phyloP scores from a whole-genome alignment of 805 yeast genomes.

The Scheffersomyces spartinae region DNA sequence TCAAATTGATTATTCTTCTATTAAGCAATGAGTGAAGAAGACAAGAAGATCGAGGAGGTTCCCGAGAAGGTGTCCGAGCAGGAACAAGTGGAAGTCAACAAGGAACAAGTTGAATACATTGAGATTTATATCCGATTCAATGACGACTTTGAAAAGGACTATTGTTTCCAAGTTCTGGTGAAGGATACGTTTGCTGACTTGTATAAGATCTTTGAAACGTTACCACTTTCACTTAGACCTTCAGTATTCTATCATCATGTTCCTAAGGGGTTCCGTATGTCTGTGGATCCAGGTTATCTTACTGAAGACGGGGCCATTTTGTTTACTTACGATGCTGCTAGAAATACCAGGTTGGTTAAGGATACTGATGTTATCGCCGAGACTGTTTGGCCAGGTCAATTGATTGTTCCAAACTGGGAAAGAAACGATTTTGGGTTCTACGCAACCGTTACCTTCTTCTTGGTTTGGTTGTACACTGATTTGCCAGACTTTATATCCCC shows the following conservation, averaged over 20 bases:
- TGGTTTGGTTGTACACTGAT: constrained; percentile 83
- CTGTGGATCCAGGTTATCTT: constrained; percentile 64
- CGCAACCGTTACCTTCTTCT: constrained; percentile 27
- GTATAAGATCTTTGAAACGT: constrained; percentile 44
- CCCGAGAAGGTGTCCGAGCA: too few species aligned
- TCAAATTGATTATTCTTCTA: too few species aligned
- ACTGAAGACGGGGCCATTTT: constrained; percentile 76
- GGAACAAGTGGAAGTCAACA: too few species aligned
- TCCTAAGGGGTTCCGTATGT: constrained; percentile 57
- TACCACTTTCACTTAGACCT: constrained; percentile 76
- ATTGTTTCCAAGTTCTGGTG: constrained; percentile 67
- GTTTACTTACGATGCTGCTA: constrained; percentile 38
- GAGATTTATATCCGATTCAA: constrained; percentile 72
- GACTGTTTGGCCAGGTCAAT: constrained; percentile 81
- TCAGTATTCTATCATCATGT: constrained; percentile 52
- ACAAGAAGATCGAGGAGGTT: too few species aligned
- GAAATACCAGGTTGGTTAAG: constrained; percentile 35
- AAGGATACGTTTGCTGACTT: constrained; percentile 50
- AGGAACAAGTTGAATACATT: constrained; percentile 19
- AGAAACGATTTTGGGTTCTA: constrained; percentile 32
- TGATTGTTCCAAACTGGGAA: constrained; percentile 66
- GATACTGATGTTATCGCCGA: constrained; percentile 43
- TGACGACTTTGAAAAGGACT: constrained; percentile 77
- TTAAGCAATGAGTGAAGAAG: too few species aligned
- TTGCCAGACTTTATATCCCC: constrained; percentile 83